Conservation (phyloP, 495 filamentous ascomycete species). For the Jackrogersella minutella region DNA sequence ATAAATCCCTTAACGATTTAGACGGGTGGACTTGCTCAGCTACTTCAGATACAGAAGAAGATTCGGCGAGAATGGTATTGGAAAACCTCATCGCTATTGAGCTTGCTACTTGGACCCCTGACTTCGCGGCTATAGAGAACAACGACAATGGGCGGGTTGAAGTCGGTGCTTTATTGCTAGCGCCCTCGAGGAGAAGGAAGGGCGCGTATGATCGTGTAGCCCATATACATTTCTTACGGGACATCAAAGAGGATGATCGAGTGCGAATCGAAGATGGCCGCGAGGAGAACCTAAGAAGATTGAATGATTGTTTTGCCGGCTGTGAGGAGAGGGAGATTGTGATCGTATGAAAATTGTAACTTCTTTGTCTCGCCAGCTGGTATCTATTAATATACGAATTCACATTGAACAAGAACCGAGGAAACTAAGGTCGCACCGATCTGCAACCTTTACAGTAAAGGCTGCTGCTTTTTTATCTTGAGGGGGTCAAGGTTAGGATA, state of each 20-base stretch:
- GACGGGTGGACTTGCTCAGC: background rate
- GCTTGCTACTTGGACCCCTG: background rate
- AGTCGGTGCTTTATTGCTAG: background rate
- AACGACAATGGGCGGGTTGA: background rate
- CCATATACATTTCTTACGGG: background rate
- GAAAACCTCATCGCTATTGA: slow-evolving; percentile 2
- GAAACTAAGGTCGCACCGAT: no score
- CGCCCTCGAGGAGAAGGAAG: background rate
- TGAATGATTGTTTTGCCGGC: slow-evolving; percentile 2
- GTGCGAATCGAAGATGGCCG: background rate
- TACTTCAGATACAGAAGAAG: background rate
- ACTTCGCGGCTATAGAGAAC: background rate
- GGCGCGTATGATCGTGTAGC: slow-evolving; percentile 2
- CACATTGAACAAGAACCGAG: no score
- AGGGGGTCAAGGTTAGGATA: no score
- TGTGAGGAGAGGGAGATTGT: slow-evolving; percentile 1
- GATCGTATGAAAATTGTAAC: slow-evolving; percentile 3
- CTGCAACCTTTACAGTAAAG: no score
- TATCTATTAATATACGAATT: no score
- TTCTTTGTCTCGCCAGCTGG: no score
- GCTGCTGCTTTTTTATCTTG: no score
- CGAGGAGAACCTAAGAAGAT: background rate
- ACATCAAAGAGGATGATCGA: background rate
- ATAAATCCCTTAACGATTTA: background rate
- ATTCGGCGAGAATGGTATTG: background rate